These are phyloP conservation scores for Cynanchum wilfordii DNA, from an alignment of 257 asterid species.

Conservation along the genomic window DNA sequence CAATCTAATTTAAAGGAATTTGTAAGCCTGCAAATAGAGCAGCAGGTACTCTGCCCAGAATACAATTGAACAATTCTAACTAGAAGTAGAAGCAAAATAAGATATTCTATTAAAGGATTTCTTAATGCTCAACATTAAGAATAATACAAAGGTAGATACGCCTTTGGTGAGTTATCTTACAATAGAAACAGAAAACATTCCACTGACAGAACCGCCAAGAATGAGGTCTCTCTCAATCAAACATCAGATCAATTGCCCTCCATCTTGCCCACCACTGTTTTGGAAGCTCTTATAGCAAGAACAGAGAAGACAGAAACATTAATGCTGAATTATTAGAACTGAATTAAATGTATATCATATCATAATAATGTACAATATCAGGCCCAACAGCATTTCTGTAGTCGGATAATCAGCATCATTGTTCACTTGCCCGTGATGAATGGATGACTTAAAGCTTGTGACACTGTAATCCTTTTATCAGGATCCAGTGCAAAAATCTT, in stretches of 20 bases:
- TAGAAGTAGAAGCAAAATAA: conserved; percentile 18
- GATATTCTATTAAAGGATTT: conserved; percentile 26
- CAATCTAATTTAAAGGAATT: conserved; percentile 28
- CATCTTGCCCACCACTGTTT: conserved; percentile 43
- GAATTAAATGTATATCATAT: conserved; percentile 43
- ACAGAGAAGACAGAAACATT: conserved; percentile 63
- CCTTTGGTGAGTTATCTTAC: conserved; percentile 93
- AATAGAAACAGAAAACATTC: conserved; percentile 94
- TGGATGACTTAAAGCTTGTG: conserved; percentile 98
- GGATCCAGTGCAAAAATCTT: conserved; percentile 89
- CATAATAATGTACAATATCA: conserved; percentile 61
- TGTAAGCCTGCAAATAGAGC: conserved; percentile 34
- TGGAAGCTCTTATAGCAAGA: conserved; percentile 52
- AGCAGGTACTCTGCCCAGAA: conserved; percentile 29
- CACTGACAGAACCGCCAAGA: conserved; percentile 81
- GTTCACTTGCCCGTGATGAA: conserved; percentile 99
- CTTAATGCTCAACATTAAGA: conserved; percentile 54
- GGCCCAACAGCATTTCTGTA: conserved; percentile 64
- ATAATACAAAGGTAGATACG: conserved; percentile 66
- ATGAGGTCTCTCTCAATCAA: conserved; percentile 50
- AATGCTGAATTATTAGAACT: conserved; percentile 69
- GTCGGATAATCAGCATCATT: conserved; percentile 75
- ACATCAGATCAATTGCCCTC: conserved; percentile 46
- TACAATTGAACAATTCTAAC: conserved; percentile 18
- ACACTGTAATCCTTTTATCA: conserved; percentile 84